phyloP scores from a whole-genome alignment of 352 stramenopile genomes.

The Pythium sp. region DNA sequence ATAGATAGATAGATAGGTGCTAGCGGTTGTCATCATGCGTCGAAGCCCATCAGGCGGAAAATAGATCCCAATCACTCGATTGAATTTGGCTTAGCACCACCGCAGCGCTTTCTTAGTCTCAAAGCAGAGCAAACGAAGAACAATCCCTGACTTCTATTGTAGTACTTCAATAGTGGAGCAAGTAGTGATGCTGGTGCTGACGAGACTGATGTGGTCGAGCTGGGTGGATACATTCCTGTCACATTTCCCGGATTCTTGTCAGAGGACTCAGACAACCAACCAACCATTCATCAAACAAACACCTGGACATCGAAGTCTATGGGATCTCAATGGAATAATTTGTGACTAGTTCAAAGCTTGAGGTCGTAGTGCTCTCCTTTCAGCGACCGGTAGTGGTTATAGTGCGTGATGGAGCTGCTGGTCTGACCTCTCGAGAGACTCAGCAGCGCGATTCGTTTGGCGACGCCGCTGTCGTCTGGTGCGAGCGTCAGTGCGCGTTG shows the following conservation, averaged over 20 bases:
- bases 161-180: neutral
- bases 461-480: slow-evolving; percentile 36
- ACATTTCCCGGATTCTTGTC: neutral
- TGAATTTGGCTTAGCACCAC: neutral
- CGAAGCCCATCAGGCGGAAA: neutral
- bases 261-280: neutral
- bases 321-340: too few relatives aligned
- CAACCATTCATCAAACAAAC: neutral
- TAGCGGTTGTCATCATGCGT: neutral
- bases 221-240: neutral
- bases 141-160: neutral
- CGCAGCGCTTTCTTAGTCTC: neutral
- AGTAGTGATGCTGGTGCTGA: neutral
- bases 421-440: slow-evolving; percentile 33
- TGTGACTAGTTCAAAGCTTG: slow-evolving; percentile 28
- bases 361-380: slow-evolving; percentile 58
- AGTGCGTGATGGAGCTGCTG: slow-evolving; percentile 31
- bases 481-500: slow-evolving; percentile 31
- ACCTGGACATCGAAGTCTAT: too few relatives aligned
- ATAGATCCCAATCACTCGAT: neutral
- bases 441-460: slow-evolving; percentile 43
- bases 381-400: slow-evolving; percentile 40
- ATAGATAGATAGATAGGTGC: neutral
- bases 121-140: neutral
- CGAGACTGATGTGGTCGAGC: neutral